A percentile compares a stretch with the other conserved stretches of the same genome.
These are phyloP conservation scores for Cutaneotrichosporon cyanovorans DNA, from an alignment of 1,284 basidiomycete species.

Conservation along the genomic window DNA sequence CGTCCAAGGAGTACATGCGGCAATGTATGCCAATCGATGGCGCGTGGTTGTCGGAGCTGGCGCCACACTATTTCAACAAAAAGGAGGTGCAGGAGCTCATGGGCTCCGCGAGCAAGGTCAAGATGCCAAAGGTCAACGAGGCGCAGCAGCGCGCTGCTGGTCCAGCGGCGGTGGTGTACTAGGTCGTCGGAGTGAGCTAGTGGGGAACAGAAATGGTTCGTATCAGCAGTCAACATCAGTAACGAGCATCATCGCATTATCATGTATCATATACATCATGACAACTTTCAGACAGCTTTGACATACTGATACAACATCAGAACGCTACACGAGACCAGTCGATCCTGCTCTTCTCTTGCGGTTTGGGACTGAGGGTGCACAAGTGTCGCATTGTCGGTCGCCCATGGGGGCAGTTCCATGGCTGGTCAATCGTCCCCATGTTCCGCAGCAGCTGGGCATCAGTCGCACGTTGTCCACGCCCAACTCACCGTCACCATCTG, in stretches of 20 bases:
- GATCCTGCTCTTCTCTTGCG: background rate
- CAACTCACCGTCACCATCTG: conserved; percentile 71
- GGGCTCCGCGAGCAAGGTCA: conserved; percentile 62
- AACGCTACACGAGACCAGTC: conserved; percentile 4
- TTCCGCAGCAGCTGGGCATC: conserved; percentile 66
- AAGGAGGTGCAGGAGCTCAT: conserved; percentile 77
- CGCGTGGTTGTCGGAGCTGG: conserved; percentile 85
- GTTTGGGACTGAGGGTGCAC: background rate
- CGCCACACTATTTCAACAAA: conserved; percentile 88
- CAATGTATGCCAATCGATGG: conserved; percentile 98
- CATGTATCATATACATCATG: too few relatives aligned
- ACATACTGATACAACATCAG: background rate
- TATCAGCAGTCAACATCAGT: too few relatives aligned
- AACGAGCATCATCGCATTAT: too few relatives aligned
- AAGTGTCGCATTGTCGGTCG: conserved; percentile 92
- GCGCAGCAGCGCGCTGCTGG: too few relatives aligned
- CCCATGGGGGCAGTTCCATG: conserved; percentile 97
- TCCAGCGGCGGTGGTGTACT: too few relatives aligned
- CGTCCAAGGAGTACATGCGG: conserved; percentile 55
- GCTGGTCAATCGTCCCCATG: conserved; percentile 94
- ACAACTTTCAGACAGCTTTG: too few relatives aligned
- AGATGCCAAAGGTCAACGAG: conserved; percentile 65
- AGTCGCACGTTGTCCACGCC: background rate
- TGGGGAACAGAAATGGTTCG: too few relatives aligned
- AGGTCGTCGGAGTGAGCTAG: too few relatives aligned